Percentiles rank a stretch among this genome's conserved stretches.
These are phyloP conservation scores for Orbilia quercus DNA, from an alignment of 2,329 filamentous ascomycete species.

Conservation along the genomic window DNA sequence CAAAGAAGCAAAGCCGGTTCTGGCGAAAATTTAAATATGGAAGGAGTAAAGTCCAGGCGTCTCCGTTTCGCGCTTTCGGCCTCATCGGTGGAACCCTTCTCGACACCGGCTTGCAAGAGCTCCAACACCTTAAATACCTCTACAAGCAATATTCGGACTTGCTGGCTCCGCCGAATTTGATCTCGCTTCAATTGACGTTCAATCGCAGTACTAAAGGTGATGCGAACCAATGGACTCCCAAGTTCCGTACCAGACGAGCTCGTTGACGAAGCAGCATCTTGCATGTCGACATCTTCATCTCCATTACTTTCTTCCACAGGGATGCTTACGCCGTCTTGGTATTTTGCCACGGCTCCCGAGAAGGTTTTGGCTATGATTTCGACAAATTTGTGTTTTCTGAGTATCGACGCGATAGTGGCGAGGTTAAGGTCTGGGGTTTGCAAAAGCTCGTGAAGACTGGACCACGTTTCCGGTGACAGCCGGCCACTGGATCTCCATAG, in stretches of 20 bases:
- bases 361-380: slow-evolving; percentile 41
- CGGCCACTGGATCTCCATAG: slow-evolving; percentile 27
- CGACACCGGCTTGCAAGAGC: slow-evolving; percentile 21
- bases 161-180: slow-evolving; percentile 25
- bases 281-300: slow-evolving; percentile 41
- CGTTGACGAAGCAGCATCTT: slow-evolving; percentile 29
- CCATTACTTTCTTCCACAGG: not conserved
- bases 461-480: slow-evolving; percentile 40
- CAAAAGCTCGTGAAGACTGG: slow-evolving; percentile 35
- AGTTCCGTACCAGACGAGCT: slow-evolving; percentile 48
- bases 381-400: slow-evolving; percentile 51
- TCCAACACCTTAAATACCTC: slow-evolving; percentile 34
- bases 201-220: slow-evolving; percentile 17
- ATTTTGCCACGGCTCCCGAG: slow-evolving; percentile 35
- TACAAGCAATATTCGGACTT: slow-evolving; percentile 23
- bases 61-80: slow-evolving; percentile 32
- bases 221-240: slow-evolving; percentile 43
- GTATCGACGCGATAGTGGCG: slow-evolving; percentile 11
- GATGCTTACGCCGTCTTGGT: slow-evolving; percentile 5
- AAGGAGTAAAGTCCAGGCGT: slow-evolving; percentile 28
- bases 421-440: slow-evolving; percentile 30
- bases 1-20: slow-evolving; percentile 22
- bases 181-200: slow-evolving; percentile 16
- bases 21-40: slow-evolving; percentile 41
- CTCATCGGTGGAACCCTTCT: slow-evolving; percentile 11